phyloP scores from a whole-genome alignment of 2,329 filamentous ascomycete genomes.

The Sporothrix brunneoviolacea region DNA sequence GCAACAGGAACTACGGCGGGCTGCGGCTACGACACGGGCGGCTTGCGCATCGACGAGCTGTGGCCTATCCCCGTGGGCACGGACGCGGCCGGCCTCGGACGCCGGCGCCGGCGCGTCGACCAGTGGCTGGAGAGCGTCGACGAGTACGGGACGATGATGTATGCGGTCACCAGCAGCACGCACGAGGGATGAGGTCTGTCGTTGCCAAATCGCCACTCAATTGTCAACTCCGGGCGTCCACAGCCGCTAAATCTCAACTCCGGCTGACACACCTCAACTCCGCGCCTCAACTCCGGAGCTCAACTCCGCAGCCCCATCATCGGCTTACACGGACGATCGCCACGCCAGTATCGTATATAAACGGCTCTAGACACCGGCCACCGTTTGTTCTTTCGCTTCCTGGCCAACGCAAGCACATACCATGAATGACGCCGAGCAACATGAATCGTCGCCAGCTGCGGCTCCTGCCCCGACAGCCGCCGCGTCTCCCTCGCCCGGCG shows the following conservation, averaged over 20 bases:
- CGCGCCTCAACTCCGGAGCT: conserved; percentile 5
- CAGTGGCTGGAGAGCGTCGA: conserved; percentile 45
- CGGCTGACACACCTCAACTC: conserved; percentile 12
- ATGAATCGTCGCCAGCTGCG: not conserved
- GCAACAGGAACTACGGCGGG: too few species aligned
- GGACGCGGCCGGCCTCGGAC: conserved; percentile 23
- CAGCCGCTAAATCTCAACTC: not conserved
- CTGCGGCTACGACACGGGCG: conserved; percentile 14
- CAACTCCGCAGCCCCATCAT: not conserved
- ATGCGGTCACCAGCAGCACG: conserved; percentile 40
- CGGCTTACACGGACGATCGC: not conserved
- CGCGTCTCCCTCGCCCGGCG: not conserved
- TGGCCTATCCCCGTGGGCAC: conserved; percentile 36
- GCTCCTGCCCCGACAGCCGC: not conserved
- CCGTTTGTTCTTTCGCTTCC: not conserved
- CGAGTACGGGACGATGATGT: conserved; percentile 49
- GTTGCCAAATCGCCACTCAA: not conserved
- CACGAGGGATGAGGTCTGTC: conserved; percentile 28
- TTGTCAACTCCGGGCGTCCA: not conserved
- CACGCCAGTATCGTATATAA: conserved; percentile 3
- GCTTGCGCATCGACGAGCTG: conserved; percentile 42
- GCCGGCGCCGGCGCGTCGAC: conserved; percentile 32
- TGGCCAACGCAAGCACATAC: not conserved
- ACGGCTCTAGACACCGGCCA: too few species aligned
- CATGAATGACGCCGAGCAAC: not conserved